A percentile compares a stretch with the other conserved stretches of the same genome.
These are phyloP conservation scores for Trichoderma pleuroti DNA, from an alignment of 2,329 filamentous ascomycete species.

Conservation along the genomic window DNA sequence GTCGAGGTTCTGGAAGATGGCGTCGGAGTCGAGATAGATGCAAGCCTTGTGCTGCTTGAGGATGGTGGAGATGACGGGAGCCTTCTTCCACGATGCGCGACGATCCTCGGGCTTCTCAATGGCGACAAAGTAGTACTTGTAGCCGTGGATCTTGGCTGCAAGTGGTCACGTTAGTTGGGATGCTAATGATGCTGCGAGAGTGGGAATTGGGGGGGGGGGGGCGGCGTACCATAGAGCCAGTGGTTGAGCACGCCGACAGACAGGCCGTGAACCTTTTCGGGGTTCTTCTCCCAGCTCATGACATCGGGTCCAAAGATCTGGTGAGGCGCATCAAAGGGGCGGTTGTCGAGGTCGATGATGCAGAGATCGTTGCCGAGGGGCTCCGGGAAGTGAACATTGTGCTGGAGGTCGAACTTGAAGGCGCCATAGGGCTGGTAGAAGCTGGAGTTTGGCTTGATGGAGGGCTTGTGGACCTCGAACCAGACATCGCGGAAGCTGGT, in stretches of 20 bases:
- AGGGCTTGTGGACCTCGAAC: conserved; percentile 33
- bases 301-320: conserved; percentile 34
- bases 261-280: conserved; percentile 33
- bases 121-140: conserved; percentile 46
- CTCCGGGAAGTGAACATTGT: conserved; percentile 32
- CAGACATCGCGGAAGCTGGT: conserved; percentile 32
- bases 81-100: conserved; percentile 47
- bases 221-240: conserved; percentile 40
- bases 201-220: neutral
- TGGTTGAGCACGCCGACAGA: conserved; percentile 43
- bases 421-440: conserved; percentile 33
- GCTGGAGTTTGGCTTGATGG: conserved; percentile 26
- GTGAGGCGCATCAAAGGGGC: conserved; percentile 35
- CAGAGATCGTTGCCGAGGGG: conserved; percentile 39
- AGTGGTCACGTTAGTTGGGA: conserved; percentile 22
- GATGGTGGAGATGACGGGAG: conserved; percentile 40
- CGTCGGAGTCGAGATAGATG: conserved; percentile 45
- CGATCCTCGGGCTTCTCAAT: conserved; percentile 38
- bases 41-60: conserved; percentile 43
- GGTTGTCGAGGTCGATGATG: conserved; percentile 46
- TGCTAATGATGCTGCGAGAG: neutral
- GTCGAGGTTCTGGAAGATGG: conserved; percentile 42
- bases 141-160: conserved; percentile 44
- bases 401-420: conserved; percentile 32
- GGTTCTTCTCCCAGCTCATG: conserved; percentile 38